Evolutionary conservation across 306 rosid species (phyloP), one percentile per base, ranked within the genome.

Genomic region (Delonix regia): DNA sequence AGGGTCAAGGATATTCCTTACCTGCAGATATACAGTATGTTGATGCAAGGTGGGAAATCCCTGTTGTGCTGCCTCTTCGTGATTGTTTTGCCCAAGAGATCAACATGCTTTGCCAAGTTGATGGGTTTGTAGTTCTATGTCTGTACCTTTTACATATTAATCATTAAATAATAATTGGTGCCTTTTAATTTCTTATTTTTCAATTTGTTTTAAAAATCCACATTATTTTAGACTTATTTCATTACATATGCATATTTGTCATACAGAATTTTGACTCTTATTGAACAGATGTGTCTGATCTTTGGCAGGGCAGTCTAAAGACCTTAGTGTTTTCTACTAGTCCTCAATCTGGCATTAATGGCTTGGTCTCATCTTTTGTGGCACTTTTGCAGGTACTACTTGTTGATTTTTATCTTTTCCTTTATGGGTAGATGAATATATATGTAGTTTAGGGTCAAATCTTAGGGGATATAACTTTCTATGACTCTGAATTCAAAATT

Each of bases 221-320:
- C 45, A 39, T 71, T 36, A 3, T 71, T 74, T 44, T 66, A 14
- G 39, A 16, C 27, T 28, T 12, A 47, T n/a, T 21, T 52, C 49
- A 51, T 44, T 19, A 9, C 33, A 21, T 34, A 7, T 57, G 41
- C 21, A 5, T 82, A 16, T 83, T 68, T 34, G 41, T 55, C 49
- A 0, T 19, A 12, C 59, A 45, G 33, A 39, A 63, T 51, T 51
- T 22, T 49, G 51, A 73, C 75, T 69, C 45, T 48, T 84, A 45
- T 71, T 69, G 57, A 77, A 78, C 74, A 55, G 34, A 78, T 75
- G 21, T 74, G 67, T 80, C 79, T 77, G 80, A 80, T 80, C 73
- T 84, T 87, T 87, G 99, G 85, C 92, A 90, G 95, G 95, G 92
- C 99, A 94, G 97, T 77, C 90, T 94, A 85, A 88, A 90, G 86